phyloP scores from a whole-genome alignment of 2,329 filamentous ascomycete genomes.

The Furcasterigmium sp. region DNA sequence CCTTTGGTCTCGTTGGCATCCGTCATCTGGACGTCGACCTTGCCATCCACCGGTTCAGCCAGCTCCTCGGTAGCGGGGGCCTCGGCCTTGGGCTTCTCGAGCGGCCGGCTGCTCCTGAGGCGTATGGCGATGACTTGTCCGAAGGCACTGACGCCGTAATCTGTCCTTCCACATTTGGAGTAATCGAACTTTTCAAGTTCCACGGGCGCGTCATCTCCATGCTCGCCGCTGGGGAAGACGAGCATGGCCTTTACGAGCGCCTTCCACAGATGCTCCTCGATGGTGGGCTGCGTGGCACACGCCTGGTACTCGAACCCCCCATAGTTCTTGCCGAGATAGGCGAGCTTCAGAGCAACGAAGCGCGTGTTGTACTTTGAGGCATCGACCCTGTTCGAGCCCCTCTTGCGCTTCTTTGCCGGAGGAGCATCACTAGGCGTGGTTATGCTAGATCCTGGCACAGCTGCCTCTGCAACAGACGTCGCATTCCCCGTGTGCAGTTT shows the following conservation, averaged over 20 bases:
- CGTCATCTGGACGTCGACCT: constrained; percentile 3
- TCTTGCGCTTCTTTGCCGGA: constrained; percentile 30
- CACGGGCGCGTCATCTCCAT: constrained; percentile 33
- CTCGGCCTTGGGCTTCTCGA: constrained; percentile 25
- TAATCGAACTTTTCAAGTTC: constrained; percentile 85
- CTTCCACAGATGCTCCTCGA: constrained; percentile 93
- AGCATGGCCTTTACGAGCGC: constrained; percentile 77
- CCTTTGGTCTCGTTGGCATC: not conserved
- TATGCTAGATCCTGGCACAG: not conserved
- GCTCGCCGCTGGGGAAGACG: constrained; percentile 64
- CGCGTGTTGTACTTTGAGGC: constrained; percentile 76
- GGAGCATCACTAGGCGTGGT: constrained; percentile 3
- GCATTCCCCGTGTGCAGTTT: constrained; percentile 2
- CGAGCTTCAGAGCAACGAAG: constrained; percentile 85
- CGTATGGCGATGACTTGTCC: constrained; percentile 86
- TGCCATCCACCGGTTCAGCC: constrained; percentile 6
- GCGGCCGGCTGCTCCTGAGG: constrained; percentile 72
- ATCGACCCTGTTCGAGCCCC: constrained; percentile 52
- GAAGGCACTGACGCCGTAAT: constrained; percentile 91
- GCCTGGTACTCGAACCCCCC: constrained; percentile 88
- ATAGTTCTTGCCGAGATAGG: constrained; percentile 86
- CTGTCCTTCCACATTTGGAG: constrained; percentile 91
- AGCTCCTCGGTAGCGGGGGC: constrained; percentile 15
- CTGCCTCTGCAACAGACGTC: not conserved
- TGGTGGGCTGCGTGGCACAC: constrained; percentile 67